Conservation (phyloP, 148 eudicot species). For the Spergularia marina region DNA sequence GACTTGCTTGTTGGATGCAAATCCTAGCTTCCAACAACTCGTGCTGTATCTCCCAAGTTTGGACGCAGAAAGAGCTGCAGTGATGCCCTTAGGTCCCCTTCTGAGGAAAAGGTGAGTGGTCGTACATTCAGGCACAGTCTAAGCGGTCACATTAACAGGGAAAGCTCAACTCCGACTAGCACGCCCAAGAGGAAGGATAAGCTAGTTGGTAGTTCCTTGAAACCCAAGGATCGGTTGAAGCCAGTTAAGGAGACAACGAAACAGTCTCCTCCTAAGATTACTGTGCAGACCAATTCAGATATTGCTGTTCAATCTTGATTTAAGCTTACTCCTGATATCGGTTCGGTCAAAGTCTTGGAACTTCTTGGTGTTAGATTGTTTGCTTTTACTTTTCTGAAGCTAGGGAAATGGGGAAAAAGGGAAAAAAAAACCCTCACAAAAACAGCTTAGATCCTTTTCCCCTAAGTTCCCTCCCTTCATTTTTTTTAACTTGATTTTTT, state of each 20-base stretch:
- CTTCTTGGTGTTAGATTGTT: constrained; percentile 16
- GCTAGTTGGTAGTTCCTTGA: constrained; percentile 21
- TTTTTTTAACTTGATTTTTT: constrained; percentile 18
- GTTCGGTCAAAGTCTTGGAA: constrained; percentile 17
- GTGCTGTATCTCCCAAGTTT: constrained; percentile 83
- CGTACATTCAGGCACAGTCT: constrained; percentile 61
- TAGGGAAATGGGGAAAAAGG: background rate
- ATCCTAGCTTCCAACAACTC: constrained; percentile 51
- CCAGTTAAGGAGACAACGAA: constrained; percentile 37
- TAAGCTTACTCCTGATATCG: constrained; percentile 20
- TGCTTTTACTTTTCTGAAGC: constrained; percentile 9
- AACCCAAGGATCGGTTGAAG: constrained; percentile 36
- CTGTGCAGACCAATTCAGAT: constrained; percentile 41
- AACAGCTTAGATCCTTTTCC: constrained; percentile 8
- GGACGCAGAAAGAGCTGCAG: constrained; percentile 82
- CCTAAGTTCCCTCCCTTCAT: constrained; percentile 13
- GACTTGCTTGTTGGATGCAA: constrained; percentile 24
- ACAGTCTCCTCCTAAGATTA: constrained; percentile 37
- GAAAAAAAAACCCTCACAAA: constrained; percentile 4
- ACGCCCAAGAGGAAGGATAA: constrained; percentile 49
- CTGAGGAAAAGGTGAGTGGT: constrained; percentile 44
- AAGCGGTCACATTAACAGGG: constrained; percentile 42
- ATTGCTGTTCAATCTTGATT: constrained; percentile 52
- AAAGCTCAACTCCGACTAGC: constrained; percentile 35
- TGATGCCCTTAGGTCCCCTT: constrained; percentile 43